Conservation (phyloP, 208 protist species). For the Leishmania braziliensis region DNA sequence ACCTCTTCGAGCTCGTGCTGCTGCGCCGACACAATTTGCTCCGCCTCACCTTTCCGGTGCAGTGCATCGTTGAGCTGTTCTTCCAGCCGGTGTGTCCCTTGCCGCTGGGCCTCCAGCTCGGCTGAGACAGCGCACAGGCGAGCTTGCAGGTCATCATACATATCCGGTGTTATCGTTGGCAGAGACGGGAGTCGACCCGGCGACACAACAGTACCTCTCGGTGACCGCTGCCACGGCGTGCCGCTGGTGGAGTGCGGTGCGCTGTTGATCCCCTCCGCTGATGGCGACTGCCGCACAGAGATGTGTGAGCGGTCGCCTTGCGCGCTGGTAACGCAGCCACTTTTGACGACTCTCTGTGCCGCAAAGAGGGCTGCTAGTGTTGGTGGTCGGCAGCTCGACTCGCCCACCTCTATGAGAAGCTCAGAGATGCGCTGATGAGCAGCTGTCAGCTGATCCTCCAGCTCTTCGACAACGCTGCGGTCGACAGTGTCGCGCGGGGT, state of each 20-base stretch:
- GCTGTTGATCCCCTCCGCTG: neutral
- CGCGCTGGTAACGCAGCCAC: neutral
- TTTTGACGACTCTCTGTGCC: neutral
- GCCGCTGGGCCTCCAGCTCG: constrained; percentile 26
- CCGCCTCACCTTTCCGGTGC: constrained; percentile 24
- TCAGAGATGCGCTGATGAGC: constrained; percentile 44
- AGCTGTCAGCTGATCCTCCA: constrained; percentile 47
- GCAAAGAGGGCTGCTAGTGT: neutral
- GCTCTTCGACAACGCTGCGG: constrained; percentile 34
- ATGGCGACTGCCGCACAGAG: neutral
- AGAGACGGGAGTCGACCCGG: neutral
- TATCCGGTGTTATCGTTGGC: constrained; percentile 7
- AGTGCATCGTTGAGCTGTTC: constrained; percentile 55
- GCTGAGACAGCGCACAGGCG: constrained; percentile 14
- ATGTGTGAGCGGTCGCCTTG: neutral
- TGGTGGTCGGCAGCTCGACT: neutral
- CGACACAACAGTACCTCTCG: neutral
- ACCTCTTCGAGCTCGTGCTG: constrained; percentile 43
- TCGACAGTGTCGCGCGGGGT: constrained; percentile 27
- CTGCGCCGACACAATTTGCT: constrained; percentile 21
- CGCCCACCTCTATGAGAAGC: constrained; percentile 25
- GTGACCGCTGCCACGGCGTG: neutral
- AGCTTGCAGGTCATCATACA: constrained; percentile 26
- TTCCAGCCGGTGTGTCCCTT: constrained; percentile 15
- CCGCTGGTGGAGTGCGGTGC: neutral